Percentiles rank a stretch among this genome's conserved stretches.
These are phyloP conservation scores for Xylariomycetidae sp. DNA, from an alignment of 2,329 filamentous ascomycete species.

Conservation along the genomic window DNA sequence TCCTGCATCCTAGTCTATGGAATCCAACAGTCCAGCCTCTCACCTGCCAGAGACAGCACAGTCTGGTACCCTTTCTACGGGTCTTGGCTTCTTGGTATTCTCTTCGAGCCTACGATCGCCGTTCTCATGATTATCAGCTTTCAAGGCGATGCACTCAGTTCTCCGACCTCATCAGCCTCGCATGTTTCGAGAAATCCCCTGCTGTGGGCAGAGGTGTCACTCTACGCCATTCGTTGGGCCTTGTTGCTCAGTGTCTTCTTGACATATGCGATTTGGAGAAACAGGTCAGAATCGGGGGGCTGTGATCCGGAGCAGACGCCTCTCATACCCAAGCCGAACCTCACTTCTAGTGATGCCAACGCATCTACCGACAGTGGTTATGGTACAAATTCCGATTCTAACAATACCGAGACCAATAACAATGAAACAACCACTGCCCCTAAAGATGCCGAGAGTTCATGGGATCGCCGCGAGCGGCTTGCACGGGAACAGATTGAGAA, in stretches of 20 bases:
- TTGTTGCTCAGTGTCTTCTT: slow-evolving; percentile 22
- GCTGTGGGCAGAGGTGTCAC: slow-evolving; percentile 23
- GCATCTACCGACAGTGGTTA: slow-evolving; percentile 33
- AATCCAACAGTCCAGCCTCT: slow-evolving; percentile 51
- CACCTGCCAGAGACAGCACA: slow-evolving; percentile 42
- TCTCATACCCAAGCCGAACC: slow-evolving; percentile 44
- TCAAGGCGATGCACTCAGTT: slow-evolving; percentile 6
- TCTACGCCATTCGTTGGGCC: slow-evolving; percentile 29
- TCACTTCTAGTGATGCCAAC: slow-evolving; percentile 19
- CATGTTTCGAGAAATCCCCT: slow-evolving; percentile 12
- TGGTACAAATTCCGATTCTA: slow-evolving; percentile 37
- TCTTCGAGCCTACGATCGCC: slow-evolving; percentile 48
- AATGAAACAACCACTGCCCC: slow-evolving; percentile 26
- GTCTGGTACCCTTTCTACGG: slow-evolving; percentile 62
- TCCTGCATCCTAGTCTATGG: slow-evolving; percentile 62
- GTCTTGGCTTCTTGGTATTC: slow-evolving; percentile 54
- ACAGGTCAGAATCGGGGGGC: slow-evolving; percentile 14
- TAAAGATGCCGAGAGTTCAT: slow-evolving; percentile 47
- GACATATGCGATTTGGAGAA: slow-evolving; percentile 21
- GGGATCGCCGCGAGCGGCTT: slow-evolving; percentile 48
- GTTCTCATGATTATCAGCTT: slow-evolving; percentile 29
- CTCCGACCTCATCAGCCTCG: slow-evolving; percentile 5
- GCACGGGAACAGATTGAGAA: slow-evolving; percentile 59
- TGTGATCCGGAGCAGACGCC: slow-evolving; percentile 53
- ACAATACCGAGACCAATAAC: slow-evolving; percentile 30